Evolutionary conservation across 768 basidiomycete species (phyloP).

Genomic region (Panaeolus papilionaceus): DNA sequence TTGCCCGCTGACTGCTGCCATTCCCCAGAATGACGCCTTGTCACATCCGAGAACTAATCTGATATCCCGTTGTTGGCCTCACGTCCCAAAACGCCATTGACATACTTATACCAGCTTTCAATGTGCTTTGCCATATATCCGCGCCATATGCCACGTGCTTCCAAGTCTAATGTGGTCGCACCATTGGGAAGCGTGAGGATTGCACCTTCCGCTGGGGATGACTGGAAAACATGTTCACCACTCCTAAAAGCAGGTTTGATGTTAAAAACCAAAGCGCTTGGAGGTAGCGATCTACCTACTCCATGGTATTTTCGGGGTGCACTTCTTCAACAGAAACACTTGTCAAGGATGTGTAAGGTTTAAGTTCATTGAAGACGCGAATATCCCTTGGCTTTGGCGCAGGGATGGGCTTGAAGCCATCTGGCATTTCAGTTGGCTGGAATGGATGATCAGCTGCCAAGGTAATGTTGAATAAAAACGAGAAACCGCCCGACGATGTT

Average conservation of each 20-base stretch:
- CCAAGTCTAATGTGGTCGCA: not conserved
- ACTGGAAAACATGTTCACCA: conserved; percentile 2
- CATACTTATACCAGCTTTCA: conserved; percentile 17
- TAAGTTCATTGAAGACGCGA: no score
- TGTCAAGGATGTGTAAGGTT: not conserved
- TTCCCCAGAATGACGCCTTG: conserved; percentile 18
- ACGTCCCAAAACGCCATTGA: not conserved
- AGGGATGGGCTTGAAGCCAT: conserved; percentile 20
- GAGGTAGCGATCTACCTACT: no score
- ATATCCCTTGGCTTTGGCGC: not conserved
- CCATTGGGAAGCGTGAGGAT: conserved; percentile 15
- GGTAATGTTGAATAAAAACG: conserved; percentile 29
- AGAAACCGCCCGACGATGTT: conserved; percentile 20
- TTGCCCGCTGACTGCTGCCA: conserved; percentile 1
- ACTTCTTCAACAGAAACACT: not conserved
- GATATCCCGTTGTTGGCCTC: conserved; percentile 18
- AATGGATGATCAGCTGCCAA: conserved; percentile 20
- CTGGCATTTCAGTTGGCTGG: conserved; percentile 18
- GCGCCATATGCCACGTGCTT: not conserved
- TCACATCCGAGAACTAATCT: conserved; percentile 16
- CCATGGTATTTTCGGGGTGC: not conserved
- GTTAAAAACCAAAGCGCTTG: no score
- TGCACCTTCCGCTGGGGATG: conserved; percentile 12
- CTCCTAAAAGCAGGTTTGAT: not conserved
- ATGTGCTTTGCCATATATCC: conserved; percentile 7